Evolutionary conservation across 371 early-diverging fungal genomes (phyloP).

Genomic region (Apophysomyces elegans): DNA sequence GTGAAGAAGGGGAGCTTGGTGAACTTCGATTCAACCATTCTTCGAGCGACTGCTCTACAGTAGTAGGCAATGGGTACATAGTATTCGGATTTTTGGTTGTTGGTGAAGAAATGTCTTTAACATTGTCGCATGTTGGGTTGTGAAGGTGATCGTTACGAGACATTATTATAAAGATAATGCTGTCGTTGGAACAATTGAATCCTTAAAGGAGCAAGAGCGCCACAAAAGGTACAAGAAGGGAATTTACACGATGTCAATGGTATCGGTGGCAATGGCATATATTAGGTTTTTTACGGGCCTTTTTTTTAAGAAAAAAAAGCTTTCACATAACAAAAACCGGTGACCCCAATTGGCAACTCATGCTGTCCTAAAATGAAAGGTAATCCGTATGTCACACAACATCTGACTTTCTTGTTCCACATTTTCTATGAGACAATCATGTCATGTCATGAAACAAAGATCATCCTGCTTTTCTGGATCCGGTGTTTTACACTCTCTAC

Average conservation of each 20-base stretch:
- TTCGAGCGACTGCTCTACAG: constrained; percentile 42
- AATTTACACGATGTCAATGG: neutral
- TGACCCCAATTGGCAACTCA: neutral
- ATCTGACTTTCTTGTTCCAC: neutral
- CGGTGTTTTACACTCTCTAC: too few relatives aligned
- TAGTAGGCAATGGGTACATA: neutral
- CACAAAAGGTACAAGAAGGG: constrained; percentile 2
- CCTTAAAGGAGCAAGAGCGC: neutral
- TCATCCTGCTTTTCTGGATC: too few relatives aligned
- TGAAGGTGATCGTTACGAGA: neutral
- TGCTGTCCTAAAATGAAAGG: constrained; percentile 1
- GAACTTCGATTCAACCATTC: constrained; percentile 42
- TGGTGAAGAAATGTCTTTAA: neutral
- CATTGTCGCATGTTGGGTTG: neutral
- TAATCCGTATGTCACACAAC: neutral
- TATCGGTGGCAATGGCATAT: constrained; percentile 5
- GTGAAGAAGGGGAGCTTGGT: constrained; percentile 23
- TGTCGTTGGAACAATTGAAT: neutral
- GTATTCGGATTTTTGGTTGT: neutral
- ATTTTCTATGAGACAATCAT: neutral
- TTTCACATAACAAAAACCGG: neutral
- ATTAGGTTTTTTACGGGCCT: neutral
- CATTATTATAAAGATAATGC: neutral
- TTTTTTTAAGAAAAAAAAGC: neutral
- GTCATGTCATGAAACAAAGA: constrained; percentile 1